Evolutionary conservation across 2,329 filamentous ascomycete genomes (phyloP), one percentile per base, ranked within the genome.

Genomic region (Allantophomopsis cytisporea): DNA sequence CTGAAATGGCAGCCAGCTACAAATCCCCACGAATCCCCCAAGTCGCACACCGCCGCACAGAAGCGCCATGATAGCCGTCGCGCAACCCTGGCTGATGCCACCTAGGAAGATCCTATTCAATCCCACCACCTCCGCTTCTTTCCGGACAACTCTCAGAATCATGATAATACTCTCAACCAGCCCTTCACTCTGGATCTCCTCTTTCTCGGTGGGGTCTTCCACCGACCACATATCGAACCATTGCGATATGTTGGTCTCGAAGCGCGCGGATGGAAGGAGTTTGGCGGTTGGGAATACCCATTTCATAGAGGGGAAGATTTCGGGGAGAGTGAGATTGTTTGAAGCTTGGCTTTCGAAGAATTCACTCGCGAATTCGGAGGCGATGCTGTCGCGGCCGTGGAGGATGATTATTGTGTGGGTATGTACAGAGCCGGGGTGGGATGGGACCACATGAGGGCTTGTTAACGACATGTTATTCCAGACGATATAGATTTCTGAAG

Each of bases 171-270:
- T 60, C 8, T 64, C 60, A 28, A 47, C 49, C 10, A 73, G 47
- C 0, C 66, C 66, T 0, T 52, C 44, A 0, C 50, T 49, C 47
- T 69, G 65, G 4, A 65, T 42, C 3, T 66, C 60, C 42, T 70
- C 63, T 13, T 53, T 47, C n/a, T 63, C 53, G 2, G 54, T 37
- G 13, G 64, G 61, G 41, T 65, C 52, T n/a, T 54, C 47, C 1
- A 61, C 53, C 37, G 65, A 63, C 55, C 59, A 65, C 30, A 69
- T 58, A 47, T 73, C 67, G 48, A 71, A 73, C 69, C 68, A 73
- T 46, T 69, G 64, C 14, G 39, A 45, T 7, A 60, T 56, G 40
- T 47, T 41, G 7, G 49, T 43, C 18, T 56, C 50, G 38, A 47
- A 47, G n/a, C 41, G 37, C 48, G 37, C 44, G 37, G 39, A 57